Evolutionary conservation across 805 yeast species (phyloP), one percentile per base, ranked within the genome.

Genomic region (Wickerhamomyces rabaulensis): DNA sequence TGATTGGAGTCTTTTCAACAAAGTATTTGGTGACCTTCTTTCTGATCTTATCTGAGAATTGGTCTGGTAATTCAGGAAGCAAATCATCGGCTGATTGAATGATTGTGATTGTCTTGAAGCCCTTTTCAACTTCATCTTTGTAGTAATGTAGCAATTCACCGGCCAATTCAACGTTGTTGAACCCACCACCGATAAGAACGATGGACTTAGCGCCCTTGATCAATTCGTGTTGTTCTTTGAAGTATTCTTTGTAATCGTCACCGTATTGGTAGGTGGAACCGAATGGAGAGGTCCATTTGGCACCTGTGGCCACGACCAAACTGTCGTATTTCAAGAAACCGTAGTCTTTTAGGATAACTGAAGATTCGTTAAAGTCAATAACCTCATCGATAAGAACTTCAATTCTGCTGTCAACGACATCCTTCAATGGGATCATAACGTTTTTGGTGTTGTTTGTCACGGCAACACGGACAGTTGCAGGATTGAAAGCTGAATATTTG

Each of bases 231-330:
- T 52, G 50, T 8, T 41, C 29, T 10, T 45, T 44, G 25, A 55
- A 51, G 41, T 61, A 54, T 1, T 22, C 39, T 15, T 47, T 36
- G 33, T 52, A 46, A 20, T 46, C 46, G 33, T 55, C 50, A 4
- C 52, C 55, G 42, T 55, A 52, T 6, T 20, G 16, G 20, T 44
- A 17, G 1, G 57, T 46, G 4, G 49, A 37, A 13, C 57, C 51
- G 13, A 63, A 52, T 29, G 67, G 67, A 21, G 56, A 59, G 6
- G 50, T 22, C 65, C 68, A 60, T 10, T 45, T 53, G 13, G 59
- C 49, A 16, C 70, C 69, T 3, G 67, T 62, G 15, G 67, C 67
- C 13, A 65, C 27, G 13, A 66, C 55, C 37, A 65, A 44, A 1
- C 50, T 50, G 39, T 62, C 67, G 41, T 52, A 63, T 9, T 46